Evolutionary conservation across 2,329 filamentous ascomycete genomes (phyloP).

Genomic region (Fusarium sp.): DNA sequence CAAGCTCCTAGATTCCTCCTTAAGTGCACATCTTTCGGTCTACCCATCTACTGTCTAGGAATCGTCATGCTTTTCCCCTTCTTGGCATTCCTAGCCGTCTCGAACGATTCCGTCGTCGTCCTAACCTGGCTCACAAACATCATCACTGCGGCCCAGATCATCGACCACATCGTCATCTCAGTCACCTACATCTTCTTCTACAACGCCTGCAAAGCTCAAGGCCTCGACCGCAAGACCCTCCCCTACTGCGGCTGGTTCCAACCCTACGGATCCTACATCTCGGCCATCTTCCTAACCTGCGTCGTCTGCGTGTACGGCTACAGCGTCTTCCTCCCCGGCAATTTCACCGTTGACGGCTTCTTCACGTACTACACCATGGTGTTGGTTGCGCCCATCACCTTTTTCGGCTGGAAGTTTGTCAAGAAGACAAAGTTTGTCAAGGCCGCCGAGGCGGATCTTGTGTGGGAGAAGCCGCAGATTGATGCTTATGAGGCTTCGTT

Average conservation of each 20-base stretch:
- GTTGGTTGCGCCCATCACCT: background rate
- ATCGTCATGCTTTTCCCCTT: constrained; percentile 13
- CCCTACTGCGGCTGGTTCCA: constrained; percentile 10
- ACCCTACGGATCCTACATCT: constrained; percentile 7
- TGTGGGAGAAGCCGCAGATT: constrained; percentile 10
- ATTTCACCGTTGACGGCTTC: constrained; percentile 7
- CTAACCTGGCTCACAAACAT: constrained; percentile 13
- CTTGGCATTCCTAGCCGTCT: constrained; percentile 10
- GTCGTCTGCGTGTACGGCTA: constrained; percentile 8
- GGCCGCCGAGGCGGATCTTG: constrained; percentile 5
- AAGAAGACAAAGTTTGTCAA: constrained; percentile 15
- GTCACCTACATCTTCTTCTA: constrained; percentile 15
- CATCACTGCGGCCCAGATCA: constrained; percentile 8
- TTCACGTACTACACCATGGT: constrained; percentile 16
- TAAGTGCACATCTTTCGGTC: constrained; percentile 11
- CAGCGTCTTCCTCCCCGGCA: background rate
- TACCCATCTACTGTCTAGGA: constrained; percentile 4
- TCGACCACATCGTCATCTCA: constrained; percentile 10
- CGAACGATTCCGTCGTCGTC: constrained; percentile 8
- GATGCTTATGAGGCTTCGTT: constrained; percentile 9
- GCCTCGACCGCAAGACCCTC: constrained; percentile 9
- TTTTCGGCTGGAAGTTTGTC: constrained; percentile 5
- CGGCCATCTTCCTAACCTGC: background rate
- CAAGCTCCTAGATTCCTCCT: constrained; percentile 8
- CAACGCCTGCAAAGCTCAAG: constrained; percentile 9